Conservation (phyloP, 1,139 yeast genomes). For the Ashbya aceris region DNA sequence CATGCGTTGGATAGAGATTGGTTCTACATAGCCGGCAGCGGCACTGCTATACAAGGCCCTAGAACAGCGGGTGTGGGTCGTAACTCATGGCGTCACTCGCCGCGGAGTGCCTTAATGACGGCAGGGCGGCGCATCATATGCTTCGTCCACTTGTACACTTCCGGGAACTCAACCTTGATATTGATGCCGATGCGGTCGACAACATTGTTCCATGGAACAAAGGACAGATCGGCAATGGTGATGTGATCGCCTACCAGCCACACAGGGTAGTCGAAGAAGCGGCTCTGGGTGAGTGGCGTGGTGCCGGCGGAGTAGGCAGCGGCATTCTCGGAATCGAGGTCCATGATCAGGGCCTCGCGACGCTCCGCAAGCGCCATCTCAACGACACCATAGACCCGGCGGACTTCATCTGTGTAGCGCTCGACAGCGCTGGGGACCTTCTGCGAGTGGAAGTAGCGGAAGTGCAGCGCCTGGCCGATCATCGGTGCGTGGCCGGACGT, state of each 20-base stretch:
- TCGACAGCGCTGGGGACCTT: conserved; percentile 85
- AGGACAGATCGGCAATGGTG: conserved; percentile 83
- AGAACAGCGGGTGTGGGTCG: too few species aligned
- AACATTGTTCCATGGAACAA: conserved; percentile 96
- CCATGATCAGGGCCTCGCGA: conserved; percentile 85
- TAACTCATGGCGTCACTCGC: conserved; percentile 30
- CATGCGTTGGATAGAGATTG: too few species aligned
- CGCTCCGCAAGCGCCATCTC: conserved; percentile 94
- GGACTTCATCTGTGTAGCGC: conserved; percentile 84
- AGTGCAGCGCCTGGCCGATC: conserved; percentile 96
- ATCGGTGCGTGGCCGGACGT: conserved; percentile 96
- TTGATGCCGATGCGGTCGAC: conserved; percentile 88
- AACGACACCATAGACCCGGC: conserved; percentile 87
- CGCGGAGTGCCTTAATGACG: conserved; percentile 66
- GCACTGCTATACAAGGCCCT: too few species aligned
- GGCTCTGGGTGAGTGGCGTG: conserved; percentile 74
- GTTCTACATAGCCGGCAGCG: too few species aligned
- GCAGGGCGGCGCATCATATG: conserved; percentile 87
- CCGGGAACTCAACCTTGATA: conserved; percentile 82
- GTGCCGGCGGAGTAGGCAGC: conserved; percentile 87
- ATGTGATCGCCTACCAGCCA: conserved; percentile 92
- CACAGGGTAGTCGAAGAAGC: conserved; percentile 86
- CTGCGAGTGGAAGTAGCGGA: conserved; percentile 81
- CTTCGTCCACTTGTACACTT: conserved; percentile 92
- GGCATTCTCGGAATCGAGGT: conserved; percentile 77